Evolutionary conservation across 2,329 filamentous ascomycete genomes (phyloP).

Genomic region (Zarea fungicola): DNA sequence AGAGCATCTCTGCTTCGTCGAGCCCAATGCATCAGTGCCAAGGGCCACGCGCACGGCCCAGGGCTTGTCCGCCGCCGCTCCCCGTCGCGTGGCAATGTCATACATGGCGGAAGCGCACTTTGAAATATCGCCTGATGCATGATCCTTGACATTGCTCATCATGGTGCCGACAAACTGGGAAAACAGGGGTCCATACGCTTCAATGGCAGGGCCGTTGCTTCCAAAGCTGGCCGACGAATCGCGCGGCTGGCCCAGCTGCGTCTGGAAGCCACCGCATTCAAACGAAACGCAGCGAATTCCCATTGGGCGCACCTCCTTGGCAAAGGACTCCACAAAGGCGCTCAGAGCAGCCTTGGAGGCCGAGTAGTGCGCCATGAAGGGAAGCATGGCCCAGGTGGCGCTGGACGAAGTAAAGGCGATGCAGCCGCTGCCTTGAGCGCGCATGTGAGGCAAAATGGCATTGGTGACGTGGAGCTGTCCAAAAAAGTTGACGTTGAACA

Average conservation of each 20-base stretch:
- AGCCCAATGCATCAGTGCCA: slow-evolving; percentile 25
- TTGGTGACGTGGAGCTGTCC: slow-evolving; percentile 23
- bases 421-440: slow-evolving; percentile 19
- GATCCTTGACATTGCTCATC: slow-evolving; percentile 15
- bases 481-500: slow-evolving; percentile 20
- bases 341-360: slow-evolving; percentile 26
- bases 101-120: slow-evolving; percentile 21
- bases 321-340: slow-evolving; percentile 24
- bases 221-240: slow-evolving; percentile 16
- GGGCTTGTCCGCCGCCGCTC: slow-evolving; percentile 19
- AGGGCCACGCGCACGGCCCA: slow-evolving; percentile 25
- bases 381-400: slow-evolving; percentile 23
- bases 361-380: slow-evolving; percentile 27
- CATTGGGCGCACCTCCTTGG: slow-evolving; percentile 25
- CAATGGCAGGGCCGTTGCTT: slow-evolving; percentile 9
- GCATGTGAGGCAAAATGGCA: slow-evolving; percentile 24
- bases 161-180: slow-evolving; percentile 20
- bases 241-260: slow-evolving; percentile 24
- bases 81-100: slow-evolving; percentile 25
- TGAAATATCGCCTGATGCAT: slow-evolving; percentile 23
- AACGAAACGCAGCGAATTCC: slow-evolving; percentile 26
- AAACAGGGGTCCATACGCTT: slow-evolving; percentile 21
- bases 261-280: slow-evolving; percentile 28
- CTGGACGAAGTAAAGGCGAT: slow-evolving; percentile 28
- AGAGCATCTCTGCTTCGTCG: slow-evolving; percentile 19